phyloP scores from a whole-genome alignment of 371 early-diverging fungal species.

The Nematocida sp. region DNA sequence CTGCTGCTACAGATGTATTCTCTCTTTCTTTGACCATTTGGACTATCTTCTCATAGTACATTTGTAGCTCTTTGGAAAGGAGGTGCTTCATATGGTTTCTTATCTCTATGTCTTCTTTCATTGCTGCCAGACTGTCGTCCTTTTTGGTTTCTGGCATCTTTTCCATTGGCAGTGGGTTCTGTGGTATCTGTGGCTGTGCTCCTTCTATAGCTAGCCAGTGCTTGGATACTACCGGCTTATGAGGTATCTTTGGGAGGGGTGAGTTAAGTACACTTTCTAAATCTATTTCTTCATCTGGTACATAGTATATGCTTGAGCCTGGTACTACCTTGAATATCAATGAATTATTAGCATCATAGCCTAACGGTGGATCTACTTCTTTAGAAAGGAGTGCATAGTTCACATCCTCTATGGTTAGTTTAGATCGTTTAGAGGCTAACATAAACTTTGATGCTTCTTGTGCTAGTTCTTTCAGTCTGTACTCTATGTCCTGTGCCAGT shows the following conservation, averaged over 20 bases:
- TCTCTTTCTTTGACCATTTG: constrained; percentile 72
- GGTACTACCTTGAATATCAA: constrained; percentile 67
- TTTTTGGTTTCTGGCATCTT: constrained; percentile 56
- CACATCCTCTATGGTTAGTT: constrained; percentile 79
- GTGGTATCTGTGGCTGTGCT: constrained; percentile 91
- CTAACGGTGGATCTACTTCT: constrained; percentile 94
- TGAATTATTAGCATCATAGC: constrained; percentile 73
- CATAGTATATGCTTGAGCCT: constrained; percentile 71
- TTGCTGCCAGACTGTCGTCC: constrained; percentile 70
- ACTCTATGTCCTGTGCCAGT: constrained; percentile 87
- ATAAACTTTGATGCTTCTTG: constrained; percentile 95
- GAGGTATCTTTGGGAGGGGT: constrained; percentile 85
- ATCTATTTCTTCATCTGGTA: constrained; percentile 91
- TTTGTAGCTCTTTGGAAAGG: constrained; percentile 82
- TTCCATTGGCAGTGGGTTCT: constrained; percentile 82
- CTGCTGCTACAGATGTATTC: constrained; percentile 71
- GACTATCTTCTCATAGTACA: constrained; percentile 88
- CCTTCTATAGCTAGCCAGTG: constrained; percentile 98
- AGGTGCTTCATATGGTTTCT: constrained; percentile 69
- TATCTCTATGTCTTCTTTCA: constrained; percentile 62
- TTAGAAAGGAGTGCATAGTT: constrained; percentile 84
- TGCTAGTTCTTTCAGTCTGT: constrained; percentile 84
- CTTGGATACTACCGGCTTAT: constrained; percentile 65
- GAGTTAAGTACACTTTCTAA: constrained; percentile 78
- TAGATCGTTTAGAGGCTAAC: constrained; percentile 81